Base-by-base conservation (phyloP, 2,329 filamentous ascomycete genomes). In the Macrophomina pseudophaseolina region DNA sequence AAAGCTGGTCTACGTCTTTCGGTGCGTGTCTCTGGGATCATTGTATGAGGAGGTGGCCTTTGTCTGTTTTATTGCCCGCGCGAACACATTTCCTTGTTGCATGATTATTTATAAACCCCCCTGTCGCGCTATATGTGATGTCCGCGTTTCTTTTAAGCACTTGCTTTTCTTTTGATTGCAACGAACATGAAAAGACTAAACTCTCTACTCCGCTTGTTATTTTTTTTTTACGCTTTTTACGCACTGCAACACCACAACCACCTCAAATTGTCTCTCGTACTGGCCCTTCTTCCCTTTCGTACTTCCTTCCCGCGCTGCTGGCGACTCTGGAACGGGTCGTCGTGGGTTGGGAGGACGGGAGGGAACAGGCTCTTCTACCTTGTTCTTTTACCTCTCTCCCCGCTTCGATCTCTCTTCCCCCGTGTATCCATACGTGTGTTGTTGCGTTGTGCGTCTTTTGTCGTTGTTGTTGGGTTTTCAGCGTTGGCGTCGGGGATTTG, bases 101-200 rank as follows among this genome's bases (percentile, higher is more conserved):
- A 6, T 52, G 3, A 16, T 48, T 23, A 9, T 46, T 46, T 23
- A 16, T 44, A 62, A 53, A 30, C 30, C 35, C 62, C 62, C 62
- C 44, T 64, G 51, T 64, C 35, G 48, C 48, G 48, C 28, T 52
- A 33, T 44, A 64, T 44, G 48, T 52, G 40, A 33, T 23, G 18
- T 51, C 32, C 23, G 30, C 23, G 5, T 33, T 11, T 33, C 38
- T 60, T 48, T 54, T 23, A 30, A 38, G 33, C 52, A 18, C 7
- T 49, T 48, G 9, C 48, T 59, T 59, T 35, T 35, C 7, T 32
- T 52, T 59, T 59, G 33, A 40, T 18, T 12, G 42, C 16, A n/a
- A 62, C 58, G 58, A 62, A 49, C 44, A 14, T 49, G 58, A 62
- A 62, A 62, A 62, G 58, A 62, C 32, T 38, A 38, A 49, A 62